These are phyloP conservation scores for Fusarium sulawesiense DNA, from an alignment of 2,329 filamentous ascomycete genomes.

Conservation along the genomic window DNA sequence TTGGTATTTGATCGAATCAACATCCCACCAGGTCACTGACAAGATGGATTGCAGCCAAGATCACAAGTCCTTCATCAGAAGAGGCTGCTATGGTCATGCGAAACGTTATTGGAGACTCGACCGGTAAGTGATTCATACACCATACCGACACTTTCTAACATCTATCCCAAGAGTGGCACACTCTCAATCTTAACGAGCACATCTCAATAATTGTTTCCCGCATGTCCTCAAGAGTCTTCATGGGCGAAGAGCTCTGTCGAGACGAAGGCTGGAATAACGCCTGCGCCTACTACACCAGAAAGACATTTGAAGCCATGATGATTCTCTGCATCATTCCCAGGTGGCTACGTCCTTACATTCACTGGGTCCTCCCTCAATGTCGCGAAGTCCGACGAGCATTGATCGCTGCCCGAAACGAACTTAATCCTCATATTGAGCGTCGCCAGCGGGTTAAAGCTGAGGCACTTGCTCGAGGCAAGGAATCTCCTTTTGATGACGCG, in stretches of 20 bases:
- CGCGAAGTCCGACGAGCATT: slow-evolving; percentile 48
- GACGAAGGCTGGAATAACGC: slow-evolving; percentile 59
- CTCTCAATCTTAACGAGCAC: fast-evolving
- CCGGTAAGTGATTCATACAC: not conserved
- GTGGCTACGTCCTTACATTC: slow-evolving; percentile 58
- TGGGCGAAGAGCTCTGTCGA: slow-evolving; percentile 55
- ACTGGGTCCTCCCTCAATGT: slow-evolving; percentile 54
- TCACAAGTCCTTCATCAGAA: not conserved
- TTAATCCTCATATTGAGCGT: not conserved
- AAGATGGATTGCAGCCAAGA: fast-evolving
- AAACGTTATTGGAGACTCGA: not conserved
- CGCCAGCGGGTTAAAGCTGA: slow-evolving; percentile 50
- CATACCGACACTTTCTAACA: too few relatives aligned
- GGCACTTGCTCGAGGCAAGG: not conserved
- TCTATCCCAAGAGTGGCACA: not conserved
- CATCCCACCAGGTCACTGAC: not conserved
- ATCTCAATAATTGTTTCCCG: not conserved
- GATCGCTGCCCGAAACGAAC: slow-evolving; percentile 41
- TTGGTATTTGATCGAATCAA: fast-evolving
- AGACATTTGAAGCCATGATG: slow-evolving; percentile 47
- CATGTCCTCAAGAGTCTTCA: slow-evolving; percentile 22
- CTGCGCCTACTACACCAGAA: slow-evolving; percentile 59
- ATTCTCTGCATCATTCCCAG: slow-evolving; percentile 54
- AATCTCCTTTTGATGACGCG: slow-evolving; percentile 53
- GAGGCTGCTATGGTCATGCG: not conserved